Conservation (phyloP, 345 rosid species). For the Lenwebbia sp. region DNA sequence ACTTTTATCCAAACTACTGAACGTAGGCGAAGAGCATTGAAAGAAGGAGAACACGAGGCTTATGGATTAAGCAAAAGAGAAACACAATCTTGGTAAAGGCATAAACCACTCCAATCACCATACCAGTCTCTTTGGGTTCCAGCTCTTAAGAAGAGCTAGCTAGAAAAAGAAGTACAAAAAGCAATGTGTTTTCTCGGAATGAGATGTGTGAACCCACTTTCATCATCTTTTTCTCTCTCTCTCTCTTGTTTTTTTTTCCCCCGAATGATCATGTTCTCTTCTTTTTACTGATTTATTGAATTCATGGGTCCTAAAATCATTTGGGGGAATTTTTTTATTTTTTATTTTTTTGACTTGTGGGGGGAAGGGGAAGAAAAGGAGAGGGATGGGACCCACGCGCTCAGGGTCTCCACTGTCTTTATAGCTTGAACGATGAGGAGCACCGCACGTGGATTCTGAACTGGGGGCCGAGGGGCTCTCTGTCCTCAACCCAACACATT, state of each 20-base stretch:
- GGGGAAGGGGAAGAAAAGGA: background rate
- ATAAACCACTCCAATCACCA: background rate
- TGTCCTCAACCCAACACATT: slow-evolving; percentile 22
- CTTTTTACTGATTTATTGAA: background rate
- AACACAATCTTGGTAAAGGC: background rate
- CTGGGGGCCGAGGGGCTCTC: slow-evolving; percentile 36
- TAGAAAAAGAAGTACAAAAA: background rate
- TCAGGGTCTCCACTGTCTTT: slow-evolving; percentile 17
- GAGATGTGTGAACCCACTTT: background rate
- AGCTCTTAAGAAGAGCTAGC: background rate
- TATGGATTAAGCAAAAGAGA: background rate
- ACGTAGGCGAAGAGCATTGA: background rate
- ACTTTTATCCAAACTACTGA: too few species aligned
- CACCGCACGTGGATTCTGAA: slow-evolving; percentile 72
- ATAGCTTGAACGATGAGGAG: slow-evolving; percentile 48
- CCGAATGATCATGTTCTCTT: background rate
- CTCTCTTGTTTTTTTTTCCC: background rate
- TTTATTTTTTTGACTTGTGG: background rate
- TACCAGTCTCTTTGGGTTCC: background rate
- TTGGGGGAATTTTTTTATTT: background rate
- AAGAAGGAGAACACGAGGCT: background rate
- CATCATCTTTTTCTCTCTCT: background rate
- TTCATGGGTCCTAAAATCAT: background rate
- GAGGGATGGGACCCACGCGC: background rate
- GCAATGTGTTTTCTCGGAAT: background rate